Evolutionary conservation across 2,329 filamentous ascomycete species (phyloP).

Genomic region (Esteya vermicola): DNA sequence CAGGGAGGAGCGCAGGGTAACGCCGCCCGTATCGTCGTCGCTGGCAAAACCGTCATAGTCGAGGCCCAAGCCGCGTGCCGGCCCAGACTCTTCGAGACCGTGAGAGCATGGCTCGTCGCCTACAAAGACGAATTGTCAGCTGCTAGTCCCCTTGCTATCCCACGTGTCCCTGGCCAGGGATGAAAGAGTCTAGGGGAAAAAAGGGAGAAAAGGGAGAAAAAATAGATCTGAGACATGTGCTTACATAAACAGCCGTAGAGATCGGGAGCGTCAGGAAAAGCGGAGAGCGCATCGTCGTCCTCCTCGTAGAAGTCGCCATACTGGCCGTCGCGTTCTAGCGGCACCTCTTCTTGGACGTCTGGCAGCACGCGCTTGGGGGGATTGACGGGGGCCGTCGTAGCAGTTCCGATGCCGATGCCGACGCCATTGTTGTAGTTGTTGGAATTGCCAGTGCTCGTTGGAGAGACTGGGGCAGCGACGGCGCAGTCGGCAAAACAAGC

Average conservation of each 20-base stretch:
- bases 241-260: slow-evolving; percentile 62
- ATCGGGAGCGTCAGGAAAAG: slow-evolving; percentile 30
- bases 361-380: slow-evolving; percentile 55
- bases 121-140: slow-evolving; percentile 15
- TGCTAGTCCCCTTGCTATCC: background rate
- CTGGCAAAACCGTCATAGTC: slow-evolving; percentile 58
- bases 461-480: background rate
- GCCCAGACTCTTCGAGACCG: slow-evolving; percentile 18
- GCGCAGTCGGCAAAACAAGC: slow-evolving; percentile 21
- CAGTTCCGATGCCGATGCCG: background rate
- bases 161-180: too few species aligned
- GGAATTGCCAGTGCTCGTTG: too few species aligned
- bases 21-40: slow-evolving; percentile 41
- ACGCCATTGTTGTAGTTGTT: too few species aligned
- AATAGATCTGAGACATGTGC: slow-evolving; percentile 26
- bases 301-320: background rate
- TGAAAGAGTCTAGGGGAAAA: background rate
- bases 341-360: slow-evolving; percentile 80
- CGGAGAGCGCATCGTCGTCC: slow-evolving; percentile 34
- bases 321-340: slow-evolving; percentile 45
- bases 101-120: slow-evolving; percentile 50
- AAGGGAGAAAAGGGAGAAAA: background rate
- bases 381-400: slow-evolving; percentile 6
- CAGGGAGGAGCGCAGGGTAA: background rate
- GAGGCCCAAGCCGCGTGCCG: slow-evolving; percentile 23